These are phyloP conservation scores for Suhomyces kunorum DNA, from an alignment of 1,139 yeast species.

Conservation along the genomic window DNA sequence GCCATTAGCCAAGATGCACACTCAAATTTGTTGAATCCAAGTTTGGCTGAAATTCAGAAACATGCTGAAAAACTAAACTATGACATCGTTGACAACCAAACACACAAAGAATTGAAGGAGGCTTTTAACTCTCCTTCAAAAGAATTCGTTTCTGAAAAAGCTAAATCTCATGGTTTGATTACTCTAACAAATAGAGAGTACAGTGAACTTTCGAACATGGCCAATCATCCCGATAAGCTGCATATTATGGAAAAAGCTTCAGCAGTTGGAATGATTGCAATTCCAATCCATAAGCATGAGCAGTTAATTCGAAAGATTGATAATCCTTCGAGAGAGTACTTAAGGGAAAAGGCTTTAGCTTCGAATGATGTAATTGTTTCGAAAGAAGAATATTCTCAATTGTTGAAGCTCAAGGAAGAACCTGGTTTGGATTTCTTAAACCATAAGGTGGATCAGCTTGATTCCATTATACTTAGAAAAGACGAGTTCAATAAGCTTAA, in stretches of 20 bases:
- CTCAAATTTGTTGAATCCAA: slow-evolving; percentile 15
- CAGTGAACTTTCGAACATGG: slow-evolving; percentile 24
- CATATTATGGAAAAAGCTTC: slow-evolving; percentile 37
- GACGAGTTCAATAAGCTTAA: slow-evolving; percentile 17
- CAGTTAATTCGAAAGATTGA: slow-evolving; percentile 15
- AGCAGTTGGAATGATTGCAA: slow-evolving; percentile 23
- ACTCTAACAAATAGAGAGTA: slow-evolving; percentile 19
- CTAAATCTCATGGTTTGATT: slow-evolving; percentile 21
- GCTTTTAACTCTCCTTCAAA: slow-evolving; percentile 12
- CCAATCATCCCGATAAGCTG: slow-evolving; percentile 36
- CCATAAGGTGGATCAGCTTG: slow-evolving; percentile 10
- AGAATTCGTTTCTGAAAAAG: slow-evolving; percentile 19
- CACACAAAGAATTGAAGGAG: slow-evolving; percentile 10
- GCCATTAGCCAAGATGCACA: slow-evolving; percentile 9
- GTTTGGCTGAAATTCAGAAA: slow-evolving; percentile 9
- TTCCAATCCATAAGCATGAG: slow-evolving; percentile 18
- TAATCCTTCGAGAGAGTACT: slow-evolving; percentile 17
- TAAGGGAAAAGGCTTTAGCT: slow-evolving; percentile 14
- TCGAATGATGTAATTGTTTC: slow-evolving; percentile 11
- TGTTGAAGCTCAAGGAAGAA: slow-evolving; percentile 13
- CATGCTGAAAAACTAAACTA: slow-evolving; percentile 13
- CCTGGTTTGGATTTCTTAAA: slow-evolving; percentile 23
- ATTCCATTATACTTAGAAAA: slow-evolving; percentile 12
- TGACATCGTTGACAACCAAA: slow-evolving; percentile 13
- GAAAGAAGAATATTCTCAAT: slow-evolving; percentile 12